A percentile compares a stretch with the other conserved stretches of the same genome.
phyloP scores from a whole-genome alignment of 345 rosid genomes.

The Brassica cretica region DNA sequence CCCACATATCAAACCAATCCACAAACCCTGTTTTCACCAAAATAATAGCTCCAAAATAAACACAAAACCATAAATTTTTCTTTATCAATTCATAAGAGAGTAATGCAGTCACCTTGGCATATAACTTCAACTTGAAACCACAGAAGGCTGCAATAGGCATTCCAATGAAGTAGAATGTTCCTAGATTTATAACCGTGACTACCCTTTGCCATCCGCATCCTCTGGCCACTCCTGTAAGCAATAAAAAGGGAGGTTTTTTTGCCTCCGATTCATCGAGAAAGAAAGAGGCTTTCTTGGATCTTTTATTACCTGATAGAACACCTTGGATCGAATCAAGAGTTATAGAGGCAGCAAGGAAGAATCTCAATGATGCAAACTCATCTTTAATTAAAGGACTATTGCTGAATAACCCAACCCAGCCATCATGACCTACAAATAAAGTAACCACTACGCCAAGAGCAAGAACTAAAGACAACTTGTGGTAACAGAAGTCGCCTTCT shows the following conservation, averaged over 20 bases:
- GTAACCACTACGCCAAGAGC: slow-evolving; percentile 46
- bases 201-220: slow-evolving; percentile 80
- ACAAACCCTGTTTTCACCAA: slow-evolving; percentile 54
- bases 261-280: not conserved
- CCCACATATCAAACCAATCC: slow-evolving; percentile 76
- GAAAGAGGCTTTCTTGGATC: not conserved
- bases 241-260: not conserved
- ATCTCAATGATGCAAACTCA: slow-evolving; percentile 58
- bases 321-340: slow-evolving; percentile 61
- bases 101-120: slow-evolving; percentile 46
- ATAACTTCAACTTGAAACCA: slow-evolving; percentile 53
- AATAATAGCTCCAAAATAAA: not conserved
- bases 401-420: slow-evolving; percentile 66
- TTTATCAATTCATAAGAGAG: not conserved
- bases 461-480: slow-evolving; percentile 57
- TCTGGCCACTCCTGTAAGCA: slow-evolving; percentile 58
- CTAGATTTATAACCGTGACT: slow-evolving; percentile 54
- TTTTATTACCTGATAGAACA: slow-evolving; percentile 56
- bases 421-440: slow-evolving; percentile 53
- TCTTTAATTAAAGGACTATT: slow-evolving; percentile 41
- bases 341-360: slow-evolving; percentile 58
- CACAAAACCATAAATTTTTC: not conserved
- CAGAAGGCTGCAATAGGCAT: slow-evolving; percentile 51
- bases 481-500: slow-evolving; percentile 50
- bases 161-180: slow-evolving; percentile 52